phyloP scores from a whole-genome alignment of 2,329 filamentous ascomycete species.

The Alternaria angustiovoidea region DNA sequence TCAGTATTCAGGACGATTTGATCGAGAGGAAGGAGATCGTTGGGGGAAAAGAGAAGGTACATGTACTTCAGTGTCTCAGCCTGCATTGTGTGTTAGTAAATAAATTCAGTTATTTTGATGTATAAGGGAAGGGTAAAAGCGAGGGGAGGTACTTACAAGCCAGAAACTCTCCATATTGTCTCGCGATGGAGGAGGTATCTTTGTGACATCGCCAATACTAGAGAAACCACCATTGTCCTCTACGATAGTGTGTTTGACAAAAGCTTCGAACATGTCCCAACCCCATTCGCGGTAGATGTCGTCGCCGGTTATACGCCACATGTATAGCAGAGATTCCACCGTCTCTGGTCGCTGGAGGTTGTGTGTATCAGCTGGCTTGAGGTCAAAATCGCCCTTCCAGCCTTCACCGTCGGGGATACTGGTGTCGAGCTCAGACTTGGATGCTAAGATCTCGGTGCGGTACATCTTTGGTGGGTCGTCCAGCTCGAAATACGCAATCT shows the following conservation, averaged over 20 bases:
- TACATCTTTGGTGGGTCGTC: constrained; percentile 71
- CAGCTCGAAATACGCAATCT: constrained; percentile 91
- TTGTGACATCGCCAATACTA: constrained; percentile 77
- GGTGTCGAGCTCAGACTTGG: constrained; percentile 50
- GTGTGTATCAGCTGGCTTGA: constrained; percentile 84
- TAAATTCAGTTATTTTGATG: neutral
- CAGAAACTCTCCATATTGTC: constrained; percentile 99
- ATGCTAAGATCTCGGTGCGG: constrained; percentile 54
- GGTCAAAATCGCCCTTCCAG: constrained; percentile 80
- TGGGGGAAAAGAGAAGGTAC: constrained; percentile 88
- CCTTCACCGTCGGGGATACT: constrained; percentile 56
- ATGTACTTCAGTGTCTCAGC: constrained; percentile 98
- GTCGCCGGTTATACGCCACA: constrained; percentile 98
- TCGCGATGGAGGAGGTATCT: constrained; percentile 70
- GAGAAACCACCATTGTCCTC: constrained; percentile 82
- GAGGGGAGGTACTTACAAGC: constrained; percentile 69
- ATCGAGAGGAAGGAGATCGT: constrained; percentile 83
- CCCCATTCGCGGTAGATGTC: constrained; percentile 92
- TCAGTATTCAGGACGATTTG: constrained; percentile 95
- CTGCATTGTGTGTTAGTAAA: constrained; percentile 51
- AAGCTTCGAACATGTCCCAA: constrained; percentile 97
- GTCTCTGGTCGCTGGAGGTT: constrained; percentile 97
- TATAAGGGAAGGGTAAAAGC: neutral
- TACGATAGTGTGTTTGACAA: constrained; percentile 84
- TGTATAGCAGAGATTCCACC: constrained; percentile 95